phyloP scores from a whole-genome alignment of 176 grass and related monocot genomes.

The Thinopyrum elongatum region DNA sequence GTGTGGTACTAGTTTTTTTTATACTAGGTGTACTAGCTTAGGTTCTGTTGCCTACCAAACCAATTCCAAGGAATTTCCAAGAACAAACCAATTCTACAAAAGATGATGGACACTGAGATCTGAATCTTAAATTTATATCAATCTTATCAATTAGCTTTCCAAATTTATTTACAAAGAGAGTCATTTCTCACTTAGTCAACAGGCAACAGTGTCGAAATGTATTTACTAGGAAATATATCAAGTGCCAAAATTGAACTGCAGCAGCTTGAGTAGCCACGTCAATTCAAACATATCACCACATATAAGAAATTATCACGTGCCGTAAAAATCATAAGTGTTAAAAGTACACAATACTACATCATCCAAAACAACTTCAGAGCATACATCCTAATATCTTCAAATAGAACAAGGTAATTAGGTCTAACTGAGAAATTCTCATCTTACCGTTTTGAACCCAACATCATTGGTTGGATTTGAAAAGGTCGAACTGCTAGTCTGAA shows the following conservation, averaged over 20 bases:
- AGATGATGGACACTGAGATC: neutral
- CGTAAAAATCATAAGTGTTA: neutral
- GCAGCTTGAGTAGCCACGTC: conserved; percentile 25
- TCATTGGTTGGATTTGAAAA: conserved; percentile 33
- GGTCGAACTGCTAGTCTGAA: conserved; percentile 56
- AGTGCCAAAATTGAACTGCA: neutral
- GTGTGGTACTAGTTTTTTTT: neutral
- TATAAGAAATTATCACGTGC: neutral
- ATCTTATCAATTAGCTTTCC: neutral
- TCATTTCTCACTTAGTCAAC: neutral
- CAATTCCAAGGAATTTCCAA: neutral
- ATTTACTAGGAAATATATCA: conserved; percentile 11
- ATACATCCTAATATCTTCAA: neutral
- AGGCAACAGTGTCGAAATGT: neutral
- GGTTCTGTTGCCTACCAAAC: neutral
- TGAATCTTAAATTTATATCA: neutral
- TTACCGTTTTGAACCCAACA: conserved; percentile 53
- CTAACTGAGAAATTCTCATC: conserved; percentile 8
- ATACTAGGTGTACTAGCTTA: neutral
- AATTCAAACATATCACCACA: neutral
- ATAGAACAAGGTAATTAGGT: neutral
- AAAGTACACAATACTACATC: neutral
- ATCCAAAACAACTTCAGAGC: neutral
- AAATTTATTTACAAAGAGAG: neutral
- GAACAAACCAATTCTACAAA: neutral